Base-by-base conservation (phyloP, 2,329 filamentous ascomycete species). In the Sclerotinia sclerotiorum region DNA sequence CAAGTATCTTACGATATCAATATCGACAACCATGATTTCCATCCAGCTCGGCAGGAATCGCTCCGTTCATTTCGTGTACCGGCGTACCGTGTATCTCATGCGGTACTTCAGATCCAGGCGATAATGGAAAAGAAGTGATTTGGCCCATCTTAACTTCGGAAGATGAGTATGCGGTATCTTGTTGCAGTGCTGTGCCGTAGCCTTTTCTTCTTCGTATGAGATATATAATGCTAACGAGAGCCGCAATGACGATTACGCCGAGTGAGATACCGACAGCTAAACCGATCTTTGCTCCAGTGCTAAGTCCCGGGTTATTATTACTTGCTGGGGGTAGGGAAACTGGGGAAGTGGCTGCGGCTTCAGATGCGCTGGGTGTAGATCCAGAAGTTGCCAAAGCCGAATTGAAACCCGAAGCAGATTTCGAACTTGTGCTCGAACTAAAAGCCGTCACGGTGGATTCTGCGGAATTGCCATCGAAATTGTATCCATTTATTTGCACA, bases 401-500 rank as follows among this genome's bases (percentile, higher is more conserved):
- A n/a, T n/a, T n/a, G n/a, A n/a, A n/a, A n/a, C n/a, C n/a, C n/a
- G n/a, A n/a, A n/a, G n/a, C n/a, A n/a, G n/a, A n/a, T n/a, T n/a
- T n/a, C 29, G 29, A 29, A 29, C 49, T 32, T 0, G 51, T 19
- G 8, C 32, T 29, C 32, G 61, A 64, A 42, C 32, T n/a, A 24
- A 65, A 65, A 42, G 39, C 64, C 6, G 64, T 66, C 15, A 21
- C 32, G 51, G 64, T 60, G 0, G 64, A n/a, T 17, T 32, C 17
- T 1, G 64, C 64, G 3, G 54, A 58, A 42, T 67, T 67, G 13
- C 64, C 64, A 21, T 60, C 29, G n/a, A 63, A 68, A 24, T 68
- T 68, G 7, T 55, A 68, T 35, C 66, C 66, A 29, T 68, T 63
- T 7, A 68, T 57, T 5, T 68, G 66, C 10, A 55, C 64, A 19